phyloP scores from a whole-genome alignment of 305 asterid genomes.

The Petunia hybrid region DNA sequence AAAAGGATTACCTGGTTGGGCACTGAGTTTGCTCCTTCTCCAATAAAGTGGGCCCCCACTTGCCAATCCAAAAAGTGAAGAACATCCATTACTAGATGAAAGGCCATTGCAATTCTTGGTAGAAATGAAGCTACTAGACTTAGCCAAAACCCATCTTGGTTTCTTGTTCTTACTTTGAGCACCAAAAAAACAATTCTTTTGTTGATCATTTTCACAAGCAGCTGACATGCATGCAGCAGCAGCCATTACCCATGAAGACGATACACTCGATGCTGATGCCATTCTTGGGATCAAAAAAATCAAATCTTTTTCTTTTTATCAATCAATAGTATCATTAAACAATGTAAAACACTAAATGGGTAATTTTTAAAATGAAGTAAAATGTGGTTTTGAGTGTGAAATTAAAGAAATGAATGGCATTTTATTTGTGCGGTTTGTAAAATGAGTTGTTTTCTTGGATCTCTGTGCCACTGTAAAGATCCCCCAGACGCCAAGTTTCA shows the following conservation, averaged over 20 bases:
- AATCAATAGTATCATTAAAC: neutral
- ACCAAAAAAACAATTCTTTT: conserved; percentile 43
- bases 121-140: conserved; percentile 41
- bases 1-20: conserved; percentile 52
- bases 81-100: conserved; percentile 36
- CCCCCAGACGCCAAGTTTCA: neutral
- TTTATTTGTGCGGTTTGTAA: conserved; percentile 40
- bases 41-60: conserved; percentile 46
- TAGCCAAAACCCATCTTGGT: conserved; percentile 47
- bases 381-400: neutral
- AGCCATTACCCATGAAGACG: conserved; percentile 45
- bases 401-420: conserved; percentile 13
- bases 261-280: conserved; percentile 43
- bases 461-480: neutral
- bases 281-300: conserved; percentile 20
- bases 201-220: conserved; percentile 56
- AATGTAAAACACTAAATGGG: neutral
- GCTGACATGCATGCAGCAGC: conserved; percentile 72
- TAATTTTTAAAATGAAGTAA: neutral
- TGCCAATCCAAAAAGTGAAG: conserved; percentile 47
- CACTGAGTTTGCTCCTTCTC: conserved; percentile 44
- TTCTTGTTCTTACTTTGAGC: conserved; percentile 50
- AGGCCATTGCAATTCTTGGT: conserved; percentile 34
- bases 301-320: conserved; percentile 5
- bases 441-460: conserved; percentile 33